Base-by-base conservation (phyloP, 129 eudicot species). In the Deinandra increscens region DNA sequence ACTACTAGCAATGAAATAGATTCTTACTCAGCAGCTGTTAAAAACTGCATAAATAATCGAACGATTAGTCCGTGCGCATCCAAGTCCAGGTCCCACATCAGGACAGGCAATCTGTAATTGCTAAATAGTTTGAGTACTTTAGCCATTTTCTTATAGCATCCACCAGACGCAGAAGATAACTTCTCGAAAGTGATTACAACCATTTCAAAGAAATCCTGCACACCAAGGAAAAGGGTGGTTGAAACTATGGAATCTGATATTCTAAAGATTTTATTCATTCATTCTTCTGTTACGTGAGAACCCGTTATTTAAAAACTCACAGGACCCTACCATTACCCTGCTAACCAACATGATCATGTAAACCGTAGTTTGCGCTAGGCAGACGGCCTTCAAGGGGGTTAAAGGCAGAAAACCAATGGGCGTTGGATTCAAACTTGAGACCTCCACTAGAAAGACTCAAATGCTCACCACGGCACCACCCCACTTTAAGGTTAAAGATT, bases 11-110 rank as follows among this genome's bases (percentile, higher is more conserved):
- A 68, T 43, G 33, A 42, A 20, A 6, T n/a, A 49, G 7, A 22
- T 8, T 33, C 79, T 78, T 79, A 84, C 89, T 78, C 76, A 33
- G 73, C 72, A 38, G 26, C 45, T 1, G 69, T 75, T 37, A 77
- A 11, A 46, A 84, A 81, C 53, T 68, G 79, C 46, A 71, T 66
- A 58, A 84, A 84, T 72, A 84, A 64, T 58, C 70, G 37, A 68
- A 73, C 61, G 4, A 80, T 38, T 60, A 84, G 58, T 13, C n/a
- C 42, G 36, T 76, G 60, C 6, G 38, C 43, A 56, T 81, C 81
- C 41, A 74, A 50, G 22, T 79, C 75, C 12, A 81, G 74, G 79
- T 81, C 79, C 85, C 78, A 70, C 79, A 81, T 78, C 76, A 84
- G 46, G 17, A 71, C 72, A 8, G 79, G 60, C 33, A 77, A 43